phyloP scores from a whole-genome alignment of 2,329 filamentous ascomycete species.

The Chrysoporthe cubensis region DNA sequence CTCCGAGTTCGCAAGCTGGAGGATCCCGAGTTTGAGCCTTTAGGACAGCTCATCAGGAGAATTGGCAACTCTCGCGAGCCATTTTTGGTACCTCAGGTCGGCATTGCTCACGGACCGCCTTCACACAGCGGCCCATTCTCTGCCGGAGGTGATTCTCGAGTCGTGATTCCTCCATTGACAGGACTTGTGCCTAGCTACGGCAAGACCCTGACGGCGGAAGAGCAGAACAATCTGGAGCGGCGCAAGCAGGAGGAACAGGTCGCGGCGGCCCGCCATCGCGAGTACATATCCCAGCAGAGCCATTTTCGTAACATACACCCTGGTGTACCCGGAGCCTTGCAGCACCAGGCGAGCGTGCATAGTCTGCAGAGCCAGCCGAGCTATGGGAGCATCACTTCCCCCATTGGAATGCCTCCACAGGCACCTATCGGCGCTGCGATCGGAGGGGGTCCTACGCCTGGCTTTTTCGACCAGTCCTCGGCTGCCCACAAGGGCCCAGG shows the following conservation, averaged over 20 bases:
- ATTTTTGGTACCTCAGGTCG: conserved; percentile 96
- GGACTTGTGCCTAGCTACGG: conserved; percentile 96
- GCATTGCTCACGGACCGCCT: conserved; percentile 85
- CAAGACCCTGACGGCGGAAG: conserved; percentile 92
- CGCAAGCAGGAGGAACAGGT: conserved; percentile 98
- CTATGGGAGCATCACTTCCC: conserved; percentile 93
- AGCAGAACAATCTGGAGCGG: conserved; percentile 95
- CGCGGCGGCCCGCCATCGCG: conserved; percentile 92
- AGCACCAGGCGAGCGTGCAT: conserved; percentile 93
- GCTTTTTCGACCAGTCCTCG: conserved; percentile 69
- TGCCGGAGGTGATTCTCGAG: conserved; percentile 52
- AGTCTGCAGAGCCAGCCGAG: conserved; percentile 97
- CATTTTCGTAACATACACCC: conserved; percentile 71
- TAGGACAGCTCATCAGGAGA: conserved; percentile 90
- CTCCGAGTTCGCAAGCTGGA: conserved; percentile 94
- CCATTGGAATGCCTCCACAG: conserved; percentile 63
- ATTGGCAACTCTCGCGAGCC: conserved; percentile 98
- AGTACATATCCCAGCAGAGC: conserved; percentile 87
- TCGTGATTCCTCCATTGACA: conserved; percentile 85
- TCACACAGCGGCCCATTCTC: conserved; percentile 54
- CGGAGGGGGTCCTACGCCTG: conserved; percentile 56
- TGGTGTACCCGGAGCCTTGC: conserved; percentile 60
- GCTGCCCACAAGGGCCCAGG: conserved; percentile 46
- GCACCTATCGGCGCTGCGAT: conserved; percentile 58
- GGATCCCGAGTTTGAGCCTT: conserved; percentile 89